Evolutionary conservation across 345 rosid genomes (phyloP).

Genomic region (Populus nigra): DNA sequence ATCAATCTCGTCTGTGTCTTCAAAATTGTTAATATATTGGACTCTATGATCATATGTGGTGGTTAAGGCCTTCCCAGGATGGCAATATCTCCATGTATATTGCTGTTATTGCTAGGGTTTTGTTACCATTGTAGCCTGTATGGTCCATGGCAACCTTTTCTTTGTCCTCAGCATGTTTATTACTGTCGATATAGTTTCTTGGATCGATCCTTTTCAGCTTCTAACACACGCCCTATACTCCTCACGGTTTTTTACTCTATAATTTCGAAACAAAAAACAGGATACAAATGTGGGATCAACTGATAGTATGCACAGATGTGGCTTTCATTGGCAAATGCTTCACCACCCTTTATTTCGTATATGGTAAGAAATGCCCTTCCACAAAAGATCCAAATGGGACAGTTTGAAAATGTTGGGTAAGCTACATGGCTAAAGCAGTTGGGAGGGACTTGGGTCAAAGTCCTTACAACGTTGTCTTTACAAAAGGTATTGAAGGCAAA

Average conservation of each 20-base stretch:
- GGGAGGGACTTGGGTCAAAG: not conserved
- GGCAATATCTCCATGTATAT: not conserved
- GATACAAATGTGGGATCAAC: not conserved
- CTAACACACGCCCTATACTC: not conserved
- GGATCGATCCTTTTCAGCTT: not conserved
- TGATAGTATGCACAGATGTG: not conserved
- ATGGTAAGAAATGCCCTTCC: not conserved
- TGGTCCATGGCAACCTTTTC: not conserved
- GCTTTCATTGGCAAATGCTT: not conserved
- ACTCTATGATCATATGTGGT: not conserved
- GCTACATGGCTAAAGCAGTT: not conserved
- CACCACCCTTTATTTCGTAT: not conserved
- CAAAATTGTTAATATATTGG: not conserved
- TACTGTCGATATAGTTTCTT: not conserved
- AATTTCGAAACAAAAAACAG: not conserved
- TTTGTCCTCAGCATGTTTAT: not conserved
- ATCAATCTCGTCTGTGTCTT: not conserved
- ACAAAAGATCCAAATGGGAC: not conserved
- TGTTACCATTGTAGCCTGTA: not conserved
- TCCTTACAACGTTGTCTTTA: conserved; percentile 6
- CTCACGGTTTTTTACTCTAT: not conserved
- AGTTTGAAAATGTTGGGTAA: not conserved
- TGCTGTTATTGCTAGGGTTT: not conserved
- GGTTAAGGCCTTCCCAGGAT: not conserved
- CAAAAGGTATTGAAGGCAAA: not conserved